phyloP scores from a whole-genome alignment of 139 green algal species.

The Microglena sp. region DNA sequence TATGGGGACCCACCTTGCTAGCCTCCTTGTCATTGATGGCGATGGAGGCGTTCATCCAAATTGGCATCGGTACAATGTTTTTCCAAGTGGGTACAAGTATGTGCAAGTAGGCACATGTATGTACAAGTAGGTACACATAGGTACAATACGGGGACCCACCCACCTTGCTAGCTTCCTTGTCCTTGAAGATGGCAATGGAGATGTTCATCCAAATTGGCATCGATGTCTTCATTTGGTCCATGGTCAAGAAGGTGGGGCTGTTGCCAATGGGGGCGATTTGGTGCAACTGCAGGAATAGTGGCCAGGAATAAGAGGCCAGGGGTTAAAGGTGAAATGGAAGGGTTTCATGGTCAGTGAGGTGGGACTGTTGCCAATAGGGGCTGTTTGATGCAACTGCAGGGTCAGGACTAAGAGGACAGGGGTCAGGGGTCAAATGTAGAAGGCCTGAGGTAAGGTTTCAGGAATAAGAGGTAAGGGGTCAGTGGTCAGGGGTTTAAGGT shows the following conservation, averaged over 20 bases:
- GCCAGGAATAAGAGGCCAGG: no score
- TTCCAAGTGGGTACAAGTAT: no score
- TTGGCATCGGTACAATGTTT: no score
- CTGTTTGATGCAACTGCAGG: slow-evolving; percentile 58
- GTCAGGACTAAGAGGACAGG: no score
- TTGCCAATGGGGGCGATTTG: slow-evolving; percentile 79
- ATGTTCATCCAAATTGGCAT: slow-evolving; percentile 81
- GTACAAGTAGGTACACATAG: not conserved
- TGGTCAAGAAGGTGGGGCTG: slow-evolving; percentile 73
- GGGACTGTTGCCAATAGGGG: slow-evolving; percentile 80
- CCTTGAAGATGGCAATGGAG: slow-evolving; percentile 84
- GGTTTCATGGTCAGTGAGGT: slow-evolving; percentile 74
- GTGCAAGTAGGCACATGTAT: no score
- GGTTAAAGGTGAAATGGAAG: no score
- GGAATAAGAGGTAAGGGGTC: no score
- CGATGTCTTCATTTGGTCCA: slow-evolving; percentile 59
- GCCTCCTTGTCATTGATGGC: slow-evolving; percentile 73
- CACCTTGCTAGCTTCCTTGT: slow-evolving; percentile 68
- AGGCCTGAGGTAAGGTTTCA: no score
- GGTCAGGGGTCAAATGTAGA: no score
- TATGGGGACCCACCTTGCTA: slow-evolving; percentile 56
- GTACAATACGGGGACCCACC: no score
- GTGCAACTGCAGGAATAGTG: slow-evolving; percentile 42
- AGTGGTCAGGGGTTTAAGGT: no score
- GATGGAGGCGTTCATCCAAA: slow-evolving; percentile 82